Conservation (phyloP, 768 basidiomycete genomes). For the Gyrodon lividus region DNA sequence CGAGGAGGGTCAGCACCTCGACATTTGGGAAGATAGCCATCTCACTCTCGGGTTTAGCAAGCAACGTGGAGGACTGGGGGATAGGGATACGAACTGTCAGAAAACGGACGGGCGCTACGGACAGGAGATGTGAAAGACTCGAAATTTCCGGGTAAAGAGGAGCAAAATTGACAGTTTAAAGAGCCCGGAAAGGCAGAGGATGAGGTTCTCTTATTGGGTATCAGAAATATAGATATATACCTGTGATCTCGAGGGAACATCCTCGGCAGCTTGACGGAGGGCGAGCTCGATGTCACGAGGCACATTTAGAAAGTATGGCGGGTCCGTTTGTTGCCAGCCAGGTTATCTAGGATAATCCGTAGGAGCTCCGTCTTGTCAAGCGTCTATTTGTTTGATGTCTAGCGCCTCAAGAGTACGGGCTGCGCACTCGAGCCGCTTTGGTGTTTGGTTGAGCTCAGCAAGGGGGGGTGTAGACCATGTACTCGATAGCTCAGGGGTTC, state of each 20-base stretch:
- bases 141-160: slow-evolving; percentile 2
- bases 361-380: slow-evolving; percentile 18
- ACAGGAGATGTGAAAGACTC: slow-evolving; percentile 7
- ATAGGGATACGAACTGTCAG: slow-evolving; percentile 2
- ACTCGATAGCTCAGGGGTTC: too few relatives aligned
- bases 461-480: too few relatives aligned
- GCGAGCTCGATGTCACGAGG: slow-evolving; percentile 6
- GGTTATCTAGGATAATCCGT: slow-evolving; percentile 7
- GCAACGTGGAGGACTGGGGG: too few relatives aligned
- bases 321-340: slow-evolving; percentile 11
- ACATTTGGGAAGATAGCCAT: neutral
- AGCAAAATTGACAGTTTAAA: slow-evolving; percentile 9
- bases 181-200: slow-evolving; percentile 6
- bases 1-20: slow-evolving; percentile 4
- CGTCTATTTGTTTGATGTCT: neutral
- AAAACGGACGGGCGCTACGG: slow-evolving; percentile 4
- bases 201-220: neutral
- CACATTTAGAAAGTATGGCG: neutral
- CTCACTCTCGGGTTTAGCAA: too few relatives aligned
- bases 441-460: too few relatives aligned
- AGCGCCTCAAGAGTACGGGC: too few relatives aligned
- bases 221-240: slow-evolving; percentile 4
- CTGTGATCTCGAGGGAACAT: slow-evolving; percentile 11
- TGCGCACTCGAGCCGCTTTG: too few relatives aligned
- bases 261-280: slow-evolving; percentile 14